Base-by-base conservation (phyloP, 176 grass and related monocot species). In the Oropetium thomaeum region DNA sequence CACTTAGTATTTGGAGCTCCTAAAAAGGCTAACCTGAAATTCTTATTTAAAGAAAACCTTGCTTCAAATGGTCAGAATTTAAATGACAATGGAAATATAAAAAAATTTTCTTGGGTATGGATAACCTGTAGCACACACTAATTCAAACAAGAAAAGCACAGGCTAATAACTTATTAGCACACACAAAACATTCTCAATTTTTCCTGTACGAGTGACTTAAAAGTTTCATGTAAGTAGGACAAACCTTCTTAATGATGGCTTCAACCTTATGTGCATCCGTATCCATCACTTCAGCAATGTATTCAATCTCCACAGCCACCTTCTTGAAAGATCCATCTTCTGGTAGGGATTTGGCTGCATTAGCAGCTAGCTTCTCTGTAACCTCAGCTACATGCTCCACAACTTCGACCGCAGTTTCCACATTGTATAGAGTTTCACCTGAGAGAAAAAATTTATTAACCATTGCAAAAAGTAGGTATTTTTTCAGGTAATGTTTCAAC, bases 181-280 rank as follows among this genome's bases (percentile, higher is more conserved):
- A 58, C 35, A 31, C 34, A 57, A 29, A 43, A 47, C 3, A 47
- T 58, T 43, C 22, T 73, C 11, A 58, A 40, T 5, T 29, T 78
- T 33, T 72, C 14, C 30, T 41, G 28, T 49, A 49, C 0, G 0
- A 62, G 0, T 31, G 10, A n/a, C 6, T 62, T 34, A 31, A 13
- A 65, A 47, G 19, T 6, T 55, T 42, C 20, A 43, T 42, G 33
- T 28, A 81, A 51, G 65, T n/a, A n/a, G n/a, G n/a, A 42, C 71
- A 9, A 14, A 99, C 96, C 96, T 92, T 99, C 33, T 83, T 66
- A 66, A 99, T 67, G 68, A 92, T 29, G 29, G 70, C 69, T 83
- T 99, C 89, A 74, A 87, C 85, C 76, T 83, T 77, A 25, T 87
- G 85, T 29, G 89, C 92, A 80, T 92, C 92, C 48, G 85, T 84